phyloP scores from a whole-genome alignment of 129 eudicot genomes.

The Flaveria linearis region DNA sequence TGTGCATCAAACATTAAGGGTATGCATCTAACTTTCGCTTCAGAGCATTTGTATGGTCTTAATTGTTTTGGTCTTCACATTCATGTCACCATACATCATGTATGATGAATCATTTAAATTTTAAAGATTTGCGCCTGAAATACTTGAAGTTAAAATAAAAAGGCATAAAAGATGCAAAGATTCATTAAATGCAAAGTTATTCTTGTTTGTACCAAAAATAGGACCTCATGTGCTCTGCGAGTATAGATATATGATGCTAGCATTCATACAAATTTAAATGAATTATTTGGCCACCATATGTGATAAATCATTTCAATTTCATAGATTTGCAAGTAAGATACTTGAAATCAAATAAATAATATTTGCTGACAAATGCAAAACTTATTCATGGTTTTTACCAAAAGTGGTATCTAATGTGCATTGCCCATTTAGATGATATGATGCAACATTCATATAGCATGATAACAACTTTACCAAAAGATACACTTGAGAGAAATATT shows the following conservation, averaged over 20 bases:
- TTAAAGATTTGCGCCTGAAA: neutral
- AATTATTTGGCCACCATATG: neutral
- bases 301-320: neutral
- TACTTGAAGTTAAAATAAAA: neutral
- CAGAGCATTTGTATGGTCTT: neutral
- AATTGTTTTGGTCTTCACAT: neutral
- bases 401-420: neutral
- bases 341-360: neutral
- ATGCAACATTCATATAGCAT: slow-evolving; percentile 19
- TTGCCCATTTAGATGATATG: neutral
- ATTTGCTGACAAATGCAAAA: slow-evolving; percentile 17
- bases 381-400: neutral
- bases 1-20: neutral
- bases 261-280: neutral
- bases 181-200: neutral
- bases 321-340: slow-evolving; percentile 5
- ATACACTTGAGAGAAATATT: neutral
- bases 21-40: neutral
- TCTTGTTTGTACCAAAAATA: neutral
- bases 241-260: neutral
- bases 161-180: neutral
- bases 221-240: neutral
- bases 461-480: neutral
- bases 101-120: neutral
- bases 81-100: neutral